Evolutionary conservation across 1,139 yeast genomes (phyloP), one percentile per base, ranked within the genome.

Genomic region (Candida tropicalis): DNA sequence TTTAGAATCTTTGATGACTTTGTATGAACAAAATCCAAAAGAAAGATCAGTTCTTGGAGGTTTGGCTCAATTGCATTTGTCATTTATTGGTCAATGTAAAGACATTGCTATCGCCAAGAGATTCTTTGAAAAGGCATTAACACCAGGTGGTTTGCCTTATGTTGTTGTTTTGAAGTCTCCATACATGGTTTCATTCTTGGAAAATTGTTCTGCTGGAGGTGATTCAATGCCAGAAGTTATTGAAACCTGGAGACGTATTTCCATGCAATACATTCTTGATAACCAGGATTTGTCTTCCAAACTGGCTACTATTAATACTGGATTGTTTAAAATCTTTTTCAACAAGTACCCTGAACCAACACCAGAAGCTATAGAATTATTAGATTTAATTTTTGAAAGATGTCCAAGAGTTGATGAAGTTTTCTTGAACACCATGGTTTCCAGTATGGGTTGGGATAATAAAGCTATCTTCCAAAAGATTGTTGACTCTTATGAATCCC

Each of bases 81-180:
- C 87, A 2, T 89, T 90, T 57, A 84, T 90, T 57, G 96, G 96
- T 39, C 82, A 81, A 51, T 85, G 91, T 62, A 81, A 82, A 53
- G 95, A 89, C 55, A 72, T 84, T 41, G 73, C 73, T 26, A 81
- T 88, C 39, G 88, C 96, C 4, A 80, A 78, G 56, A 78, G 81
- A 40, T 87, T 87, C 57, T 89, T 85, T 59, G 81, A 81, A 50
- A 84, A 84, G 58, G 91, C 90, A 0, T 70, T 86, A 41, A 72
- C 75, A 46, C 68, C 69, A 43, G 82, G 81, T 47, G 38, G 40
- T 7, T 82, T 86, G 71, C 95, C 96, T 15, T 87, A 87, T 60
- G 66, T 70, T 47, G 81, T 87, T 31, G 78, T 77, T 31, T 73
- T 88, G 52, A 95, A 87, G 63, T 90, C 87, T 8, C 86, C 93